Percentiles rank a stretch among this genome's conserved stretches.
These are phyloP conservation scores for Chloris gayana DNA, from an alignment of 176 grass and related monocot genomes.

Conservation along the genomic window DNA sequence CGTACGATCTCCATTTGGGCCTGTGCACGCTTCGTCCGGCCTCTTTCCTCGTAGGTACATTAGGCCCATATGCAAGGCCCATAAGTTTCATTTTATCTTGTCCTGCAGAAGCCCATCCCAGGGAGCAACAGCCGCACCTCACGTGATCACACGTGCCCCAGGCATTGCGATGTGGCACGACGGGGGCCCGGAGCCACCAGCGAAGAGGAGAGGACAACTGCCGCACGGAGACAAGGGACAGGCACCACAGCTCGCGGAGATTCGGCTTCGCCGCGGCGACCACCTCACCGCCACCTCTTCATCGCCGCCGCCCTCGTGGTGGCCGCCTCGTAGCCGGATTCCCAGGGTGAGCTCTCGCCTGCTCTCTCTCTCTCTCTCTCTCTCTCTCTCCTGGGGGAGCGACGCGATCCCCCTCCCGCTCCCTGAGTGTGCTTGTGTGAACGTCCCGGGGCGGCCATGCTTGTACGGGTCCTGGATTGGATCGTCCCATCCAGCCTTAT, in stretches of 20 bases:
- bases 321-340: neutral
- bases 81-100: neutral
- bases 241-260: neutral
- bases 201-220: slow-evolving; percentile 6
- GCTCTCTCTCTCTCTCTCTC: neutral
- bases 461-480: neutral
- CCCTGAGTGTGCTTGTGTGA: neutral
- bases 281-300: neutral
- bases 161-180: slow-evolving; percentile 30
- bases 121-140: neutral
- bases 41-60: neutral
- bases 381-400: neutral
- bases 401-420: neutral
- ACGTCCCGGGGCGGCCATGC: neutral
- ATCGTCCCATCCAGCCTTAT: neutral
- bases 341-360: neutral
- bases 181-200: slow-evolving; percentile 18
- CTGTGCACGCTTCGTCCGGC: neutral
- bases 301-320: neutral
- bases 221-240: slow-evolving; percentile 26
- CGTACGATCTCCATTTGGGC: neutral
- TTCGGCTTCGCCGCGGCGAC: slow-evolving; percentile 15
- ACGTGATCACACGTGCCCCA: slow-evolving; percentile 35
- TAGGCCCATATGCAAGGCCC: neutral
- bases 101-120: neutral